phyloP scores from a whole-genome alignment of 2,329 filamentous ascomycete genomes.

The Cordyceps fumosorosea region DNA sequence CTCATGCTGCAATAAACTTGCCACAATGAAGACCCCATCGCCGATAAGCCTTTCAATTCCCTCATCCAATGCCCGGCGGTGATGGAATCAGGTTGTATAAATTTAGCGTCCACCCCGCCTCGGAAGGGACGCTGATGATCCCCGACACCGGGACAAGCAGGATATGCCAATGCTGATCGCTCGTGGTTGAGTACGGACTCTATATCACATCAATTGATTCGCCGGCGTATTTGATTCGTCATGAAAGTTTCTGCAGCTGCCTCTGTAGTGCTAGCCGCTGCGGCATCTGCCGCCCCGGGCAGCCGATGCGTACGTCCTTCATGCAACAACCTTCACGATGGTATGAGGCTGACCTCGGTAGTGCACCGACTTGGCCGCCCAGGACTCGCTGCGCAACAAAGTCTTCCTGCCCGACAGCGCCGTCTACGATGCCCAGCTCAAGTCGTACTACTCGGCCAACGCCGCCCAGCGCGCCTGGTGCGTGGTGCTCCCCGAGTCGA shows the following conservation, averaged over 20 bases:
- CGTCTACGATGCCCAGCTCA: constrained; percentile 19
- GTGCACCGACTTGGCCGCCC: constrained; percentile 19
- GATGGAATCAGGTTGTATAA: not conserved
- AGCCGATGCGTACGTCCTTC: not conserved
- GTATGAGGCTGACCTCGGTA: not conserved
- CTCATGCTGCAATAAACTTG: not conserved
- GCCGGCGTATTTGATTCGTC: not conserved
- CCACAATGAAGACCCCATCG: not conserved
- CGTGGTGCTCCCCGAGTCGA: constrained; percentile 22
- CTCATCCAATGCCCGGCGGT: not conserved
- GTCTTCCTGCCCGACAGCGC: constrained; percentile 17
- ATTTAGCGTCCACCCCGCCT: not conserved
- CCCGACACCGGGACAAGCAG: not conserved
- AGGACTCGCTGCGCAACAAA: constrained; percentile 19
- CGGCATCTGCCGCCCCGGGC: not conserved
- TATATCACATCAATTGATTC: not conserved
- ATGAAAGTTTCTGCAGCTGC: not conserved
- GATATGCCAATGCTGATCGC: too few relatives aligned
- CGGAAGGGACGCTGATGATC: not conserved
- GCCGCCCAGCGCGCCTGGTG: constrained; percentile 24
- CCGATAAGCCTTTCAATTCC: not conserved
- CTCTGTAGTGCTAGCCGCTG: not conserved
- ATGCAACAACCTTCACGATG: not conserved
- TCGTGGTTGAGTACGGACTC: too few relatives aligned
- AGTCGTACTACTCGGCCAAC: constrained; percentile 26